Evolutionary conservation across 352 stramenopile genomes (phyloP), one percentile per base, ranked within the genome.

Genomic region (Pythium aquatile): DNA sequence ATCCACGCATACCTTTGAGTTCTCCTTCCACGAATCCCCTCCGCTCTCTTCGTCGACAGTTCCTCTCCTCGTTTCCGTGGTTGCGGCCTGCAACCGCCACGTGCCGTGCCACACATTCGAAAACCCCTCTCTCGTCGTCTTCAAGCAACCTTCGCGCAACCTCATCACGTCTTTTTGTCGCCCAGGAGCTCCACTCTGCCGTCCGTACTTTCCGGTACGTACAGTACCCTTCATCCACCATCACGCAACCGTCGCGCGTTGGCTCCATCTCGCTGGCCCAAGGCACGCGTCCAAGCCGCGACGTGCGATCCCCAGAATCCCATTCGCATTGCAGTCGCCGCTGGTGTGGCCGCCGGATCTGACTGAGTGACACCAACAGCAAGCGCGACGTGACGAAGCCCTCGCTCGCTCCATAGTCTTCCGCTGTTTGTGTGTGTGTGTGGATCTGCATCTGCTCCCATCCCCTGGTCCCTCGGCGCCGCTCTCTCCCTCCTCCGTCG

Each of bases 121-220:
- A 55, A 39, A 39, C 10, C 52, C 4, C 28, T n/a, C 14, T 58
- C 9, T 32, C n/a, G n/a, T 16, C 11, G 30, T 58, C 46, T 61
- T 69, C 17, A 28, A 20, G 55, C 63, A 49, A 69, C 63, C 63
- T 64, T 69, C 63, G 48, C 55, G 35, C 63, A 64, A 69, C 55
- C 13, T 56, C 16, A 8, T 6, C 26, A 55, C 47, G 32, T 56
- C 58, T 56, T 64, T 64, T 56, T 64, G 58, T 56, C 58, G 52
- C 58, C n/a, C n/a, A n/a, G n/a, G n/a, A n/a, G n/a, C n/a, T n/a
- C n/a, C n/a, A n/a, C n/a, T 24, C 20, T 24, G 1, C 20, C 20
- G 20, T 24, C 20, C 39, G 37, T 32, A 46, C 56, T 55, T 56
- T 20, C 20, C 32, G 17, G 11, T 55, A 32, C 58, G 42, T 24